A percentile compares a stretch with the other conserved stretches of the same genome.
phyloP scores from a whole-genome alignment of 2,329 filamentous ascomycete genomes.

The Botrytis squamosa region DNA sequence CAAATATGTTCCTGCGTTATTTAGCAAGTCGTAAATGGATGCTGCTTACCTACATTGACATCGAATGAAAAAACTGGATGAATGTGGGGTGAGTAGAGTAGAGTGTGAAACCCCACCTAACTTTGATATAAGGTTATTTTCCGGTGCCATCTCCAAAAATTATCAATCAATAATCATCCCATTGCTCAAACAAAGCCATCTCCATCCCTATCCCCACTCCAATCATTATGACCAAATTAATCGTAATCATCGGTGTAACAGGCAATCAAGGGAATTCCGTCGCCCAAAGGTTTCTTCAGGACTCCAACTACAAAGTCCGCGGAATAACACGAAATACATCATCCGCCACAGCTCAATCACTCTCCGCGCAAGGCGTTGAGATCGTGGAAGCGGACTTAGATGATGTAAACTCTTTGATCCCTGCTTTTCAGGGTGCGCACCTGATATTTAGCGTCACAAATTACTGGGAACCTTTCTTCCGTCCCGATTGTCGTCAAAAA shows the following conservation, averaged over 20 bases:
- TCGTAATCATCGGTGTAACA: constrained; percentile 11
- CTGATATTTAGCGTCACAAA: constrained; percentile 44
- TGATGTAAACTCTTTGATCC: constrained; percentile 27
- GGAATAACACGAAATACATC: constrained; percentile 48
- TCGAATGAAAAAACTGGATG: background rate
- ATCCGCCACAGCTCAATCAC: constrained; percentile 43
- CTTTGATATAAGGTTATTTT: background rate
- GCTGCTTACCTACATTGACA: background rate
- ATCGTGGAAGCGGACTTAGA: constrained; percentile 40
- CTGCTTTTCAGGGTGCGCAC: constrained; percentile 42
- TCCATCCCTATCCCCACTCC: background rate
- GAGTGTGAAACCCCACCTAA: background rate
- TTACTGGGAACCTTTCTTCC: constrained; percentile 30
- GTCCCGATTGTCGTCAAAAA: constrained; percentile 23
- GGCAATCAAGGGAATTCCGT: constrained; percentile 47
- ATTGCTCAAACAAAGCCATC: background rate
- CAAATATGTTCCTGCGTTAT: background rate
- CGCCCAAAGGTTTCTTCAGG: constrained; percentile 44
- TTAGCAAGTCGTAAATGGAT: background rate
- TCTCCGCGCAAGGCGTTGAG: constrained; percentile 46
- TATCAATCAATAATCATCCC: background rate
- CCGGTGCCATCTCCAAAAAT: background rate
- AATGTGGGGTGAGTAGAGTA: background rate
- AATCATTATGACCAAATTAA: constrained; percentile 11
- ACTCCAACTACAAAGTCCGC: constrained; percentile 47